A percentile compares a stretch with the other conserved stretches of the same genome.
Conservation (phyloP, 352 stramenopile species). For the Phytopythium chamaehyphon region DNA sequence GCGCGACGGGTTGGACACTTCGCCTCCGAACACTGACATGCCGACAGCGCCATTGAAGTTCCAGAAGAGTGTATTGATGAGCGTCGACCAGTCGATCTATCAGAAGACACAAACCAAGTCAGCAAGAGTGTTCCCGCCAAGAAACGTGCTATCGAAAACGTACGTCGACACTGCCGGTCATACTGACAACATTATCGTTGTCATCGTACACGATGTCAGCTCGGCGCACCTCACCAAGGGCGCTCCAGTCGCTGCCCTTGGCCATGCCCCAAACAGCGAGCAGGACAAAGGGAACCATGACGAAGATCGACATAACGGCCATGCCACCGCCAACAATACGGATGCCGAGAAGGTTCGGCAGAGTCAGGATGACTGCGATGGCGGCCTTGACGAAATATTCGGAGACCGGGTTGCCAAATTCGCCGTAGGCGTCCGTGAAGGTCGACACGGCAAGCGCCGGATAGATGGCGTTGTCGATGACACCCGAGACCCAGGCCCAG, state of each 20-base stretch:
- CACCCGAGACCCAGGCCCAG: constrained; percentile 84
- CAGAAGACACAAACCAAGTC: constrained; percentile 2
- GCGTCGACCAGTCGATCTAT: constrained; percentile 72
- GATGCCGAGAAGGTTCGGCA: constrained; percentile 56
- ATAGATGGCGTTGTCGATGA: constrained; percentile 93
- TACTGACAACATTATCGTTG: constrained; percentile 32
- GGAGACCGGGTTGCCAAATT: constrained; percentile 17
- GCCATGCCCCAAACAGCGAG: constrained; percentile 31
- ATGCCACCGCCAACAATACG: constrained; percentile 81
- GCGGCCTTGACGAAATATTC: constrained; percentile 43
- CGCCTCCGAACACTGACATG: constrained; percentile 84
- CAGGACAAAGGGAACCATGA: constrained; percentile 90
- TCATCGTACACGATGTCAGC: constrained; percentile 27
- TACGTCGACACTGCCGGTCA: constrained; percentile 25
- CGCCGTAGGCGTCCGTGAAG: constrained; percentile 35
- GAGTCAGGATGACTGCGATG: constrained; percentile 30
- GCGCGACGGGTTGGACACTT: constrained; percentile 77
- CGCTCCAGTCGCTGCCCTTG: constrained; percentile 25
- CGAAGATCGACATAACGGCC: constrained; percentile 73
- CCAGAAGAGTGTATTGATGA: constrained; percentile 95
- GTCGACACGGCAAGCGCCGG: constrained; percentile 60
- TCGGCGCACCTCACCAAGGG: constrained; percentile 29
- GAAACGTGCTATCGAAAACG: too few species aligned
- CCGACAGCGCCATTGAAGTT: constrained; percentile 93
- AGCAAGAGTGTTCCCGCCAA: background rate